These are phyloP conservation scores for Calonectria ilicicola DNA, from an alignment of 2,329 filamentous ascomycete genomes.

Conservation along the genomic window DNA sequence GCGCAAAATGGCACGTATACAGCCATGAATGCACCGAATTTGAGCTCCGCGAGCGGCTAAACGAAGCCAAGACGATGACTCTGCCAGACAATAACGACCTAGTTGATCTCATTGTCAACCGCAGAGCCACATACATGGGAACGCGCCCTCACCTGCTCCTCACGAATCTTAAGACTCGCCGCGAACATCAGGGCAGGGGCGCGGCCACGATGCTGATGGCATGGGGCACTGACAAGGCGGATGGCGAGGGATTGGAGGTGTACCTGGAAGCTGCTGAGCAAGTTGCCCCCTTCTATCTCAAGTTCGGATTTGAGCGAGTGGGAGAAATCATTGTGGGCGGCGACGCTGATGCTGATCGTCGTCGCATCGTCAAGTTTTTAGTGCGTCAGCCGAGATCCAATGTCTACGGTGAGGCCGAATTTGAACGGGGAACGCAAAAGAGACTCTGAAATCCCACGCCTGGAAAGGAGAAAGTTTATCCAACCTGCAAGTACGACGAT, in stretches of 20 bases:
- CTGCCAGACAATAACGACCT: neutral
- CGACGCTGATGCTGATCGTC: neutral
- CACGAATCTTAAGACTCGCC: slow-evolving; percentile 2
- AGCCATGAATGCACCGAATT: neutral
- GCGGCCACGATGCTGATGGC: neutral
- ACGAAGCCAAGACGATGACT: neutral
- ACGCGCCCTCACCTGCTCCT: neutral
- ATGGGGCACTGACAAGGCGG: neutral
- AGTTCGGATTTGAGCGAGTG: neutral
- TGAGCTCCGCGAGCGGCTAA: neutral
- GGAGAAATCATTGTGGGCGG: neutral
- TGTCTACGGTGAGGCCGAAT: no score
- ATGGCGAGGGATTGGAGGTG: neutral
- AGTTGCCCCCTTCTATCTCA: neutral
- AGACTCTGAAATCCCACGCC: no score
- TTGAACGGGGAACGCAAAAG: no score
- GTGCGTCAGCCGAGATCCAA: no score
- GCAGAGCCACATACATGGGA: neutral
- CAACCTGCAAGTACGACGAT: no score
- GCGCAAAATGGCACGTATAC: neutral
- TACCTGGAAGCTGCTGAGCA: neutral
- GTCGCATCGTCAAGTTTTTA: no score
- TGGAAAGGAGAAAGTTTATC: no score
- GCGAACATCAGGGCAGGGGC: neutral
- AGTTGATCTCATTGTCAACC: neutral